Percentiles rank a stretch among this genome's conserved stretches.
Evolutionary conservation across 192 early-diverging fungal species (phyloP).

Genomic region (Umbelopsis ramanniana): DNA sequence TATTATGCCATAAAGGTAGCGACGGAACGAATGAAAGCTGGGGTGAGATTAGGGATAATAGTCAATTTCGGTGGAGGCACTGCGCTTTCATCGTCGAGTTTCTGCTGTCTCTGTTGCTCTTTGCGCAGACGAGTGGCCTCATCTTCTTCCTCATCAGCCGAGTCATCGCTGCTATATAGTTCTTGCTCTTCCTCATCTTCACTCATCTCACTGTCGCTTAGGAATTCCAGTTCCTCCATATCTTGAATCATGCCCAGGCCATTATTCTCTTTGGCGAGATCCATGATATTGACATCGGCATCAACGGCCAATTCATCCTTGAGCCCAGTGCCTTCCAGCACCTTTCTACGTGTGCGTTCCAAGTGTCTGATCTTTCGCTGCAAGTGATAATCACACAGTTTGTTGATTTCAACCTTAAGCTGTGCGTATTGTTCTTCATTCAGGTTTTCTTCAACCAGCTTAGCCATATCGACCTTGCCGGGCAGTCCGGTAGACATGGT

Average conservation of each 20-base stretch:
- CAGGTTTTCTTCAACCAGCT: slow-evolving; percentile 19
- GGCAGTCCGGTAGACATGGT: slow-evolving; percentile 49
- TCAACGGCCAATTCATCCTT: neutral
- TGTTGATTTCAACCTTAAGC: slow-evolving; percentile 40
- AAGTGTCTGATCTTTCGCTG: slow-evolving; percentile 41
- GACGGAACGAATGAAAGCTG: slow-evolving; percentile 28
- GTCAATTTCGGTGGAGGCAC: slow-evolving; percentile 23
- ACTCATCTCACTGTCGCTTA: slow-evolving; percentile 24
- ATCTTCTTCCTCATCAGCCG: neutral
- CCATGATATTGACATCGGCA: neutral
- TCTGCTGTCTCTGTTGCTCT: slow-evolving; percentile 19
- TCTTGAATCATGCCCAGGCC: slow-evolving; percentile 42
- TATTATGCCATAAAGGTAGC: neutral
- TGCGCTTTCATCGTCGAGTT: slow-evolving; percentile 23
- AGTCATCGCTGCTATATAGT: slow-evolving; percentile 12
- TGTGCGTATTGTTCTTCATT: slow-evolving; percentile 33
- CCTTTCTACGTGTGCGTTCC: slow-evolving; percentile 40
- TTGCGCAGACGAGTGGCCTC: neutral
- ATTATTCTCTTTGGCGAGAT: neutral
- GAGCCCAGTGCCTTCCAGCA: slow-evolving; percentile 33
- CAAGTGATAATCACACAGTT: slow-evolving; percentile 29
- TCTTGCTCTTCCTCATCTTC: slow-evolving; percentile 24
- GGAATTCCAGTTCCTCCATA: slow-evolving; percentile 50
- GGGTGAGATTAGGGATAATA: slow-evolving; percentile 31
- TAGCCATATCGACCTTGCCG: slow-evolving; percentile 23